phyloP scores from a whole-genome alignment of 2,329 filamentous ascomycete species.

The Ramularia collo-cygni region DNA sequence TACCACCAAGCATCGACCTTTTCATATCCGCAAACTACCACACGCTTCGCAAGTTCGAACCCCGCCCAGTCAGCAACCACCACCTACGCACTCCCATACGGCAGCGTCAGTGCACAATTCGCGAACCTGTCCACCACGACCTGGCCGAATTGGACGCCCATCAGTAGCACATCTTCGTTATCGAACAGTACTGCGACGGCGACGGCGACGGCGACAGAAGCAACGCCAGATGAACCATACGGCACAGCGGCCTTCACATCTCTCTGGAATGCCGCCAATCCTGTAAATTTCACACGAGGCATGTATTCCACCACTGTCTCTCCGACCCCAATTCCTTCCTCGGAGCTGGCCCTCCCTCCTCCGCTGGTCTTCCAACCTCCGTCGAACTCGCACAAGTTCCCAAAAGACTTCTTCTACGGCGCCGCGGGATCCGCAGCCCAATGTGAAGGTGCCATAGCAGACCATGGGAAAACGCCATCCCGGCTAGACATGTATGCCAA shows the following conservation, averaged over 20 bases:
- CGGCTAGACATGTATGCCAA: constrained; percentile 20
- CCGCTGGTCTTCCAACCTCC: constrained; percentile 29
- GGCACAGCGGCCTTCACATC: constrained; percentile 5
- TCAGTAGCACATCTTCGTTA: too few relatives aligned
- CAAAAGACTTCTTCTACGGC: constrained; percentile 26
- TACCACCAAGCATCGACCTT: too few relatives aligned
- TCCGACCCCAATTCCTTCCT: constrained; percentile 31
- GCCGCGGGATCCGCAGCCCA: constrained; percentile 29
- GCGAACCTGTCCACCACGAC: constrained; percentile 3
- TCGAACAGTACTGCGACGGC: too few relatives aligned
- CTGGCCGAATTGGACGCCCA: constrained; percentile 6
- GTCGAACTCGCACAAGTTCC: constrained; percentile 27
- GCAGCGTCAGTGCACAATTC: background rate
- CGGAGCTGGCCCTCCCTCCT: constrained; percentile 30
- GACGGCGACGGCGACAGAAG: background rate
- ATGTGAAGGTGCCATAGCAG: constrained; percentile 26
- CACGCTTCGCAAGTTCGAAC: too few relatives aligned
- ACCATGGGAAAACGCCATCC: constrained; percentile 25
- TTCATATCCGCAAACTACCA: too few relatives aligned
- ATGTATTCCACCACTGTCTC: constrained; percentile 23
- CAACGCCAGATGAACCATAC: background rate
- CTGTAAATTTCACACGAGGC: constrained; percentile 7
- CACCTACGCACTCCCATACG: constrained; percentile 1
- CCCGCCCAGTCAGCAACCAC: background rate
- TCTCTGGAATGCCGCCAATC: constrained; percentile 6